phyloP scores from a whole-genome alignment of 208 protist species.

The Leishmania major region DNA sequence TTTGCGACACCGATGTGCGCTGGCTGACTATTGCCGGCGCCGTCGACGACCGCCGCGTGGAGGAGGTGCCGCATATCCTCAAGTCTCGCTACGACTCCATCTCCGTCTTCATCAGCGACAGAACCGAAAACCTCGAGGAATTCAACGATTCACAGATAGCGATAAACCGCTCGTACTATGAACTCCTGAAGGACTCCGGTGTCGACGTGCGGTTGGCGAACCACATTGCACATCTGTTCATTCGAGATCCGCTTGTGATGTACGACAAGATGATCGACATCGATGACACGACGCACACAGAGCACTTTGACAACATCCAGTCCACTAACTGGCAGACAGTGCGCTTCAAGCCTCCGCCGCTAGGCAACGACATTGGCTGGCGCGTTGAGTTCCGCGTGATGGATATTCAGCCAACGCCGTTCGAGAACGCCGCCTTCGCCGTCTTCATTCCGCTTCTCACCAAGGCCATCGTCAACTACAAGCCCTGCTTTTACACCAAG shows the following conservation, averaged over 20 bases:
- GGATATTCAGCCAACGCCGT: conserved; percentile 97
- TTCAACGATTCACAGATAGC: conserved; percentile 89
- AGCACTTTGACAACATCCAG: conserved; percentile 99
- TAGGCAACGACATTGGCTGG: conserved; percentile 91
- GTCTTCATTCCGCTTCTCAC: conserved; percentile 96
- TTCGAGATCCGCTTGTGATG: conserved; percentile 98
- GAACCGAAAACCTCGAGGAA: conserved; percentile 57
- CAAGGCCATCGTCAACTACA: conserved; percentile 95
- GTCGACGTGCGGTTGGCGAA: conserved; percentile 95
- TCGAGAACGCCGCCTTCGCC: conserved; percentile 99
- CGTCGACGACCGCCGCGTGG: conserved; percentile 96
- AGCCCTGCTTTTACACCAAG: conserved; percentile 96
- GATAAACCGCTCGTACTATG: conserved; percentile 88
- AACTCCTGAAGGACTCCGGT: conserved; percentile 67
- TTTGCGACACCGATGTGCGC: conserved; percentile 96
- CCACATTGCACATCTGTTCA: conserved; percentile 98
- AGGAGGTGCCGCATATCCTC: conserved; percentile 89
- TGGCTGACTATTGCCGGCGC: conserved; percentile 96
- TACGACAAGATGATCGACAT: conserved; percentile 94
- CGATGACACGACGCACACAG: conserved; percentile 92
- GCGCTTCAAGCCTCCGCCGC: conserved; percentile 96
- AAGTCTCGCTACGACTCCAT: conserved; percentile 98
- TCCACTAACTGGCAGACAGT: conserved; percentile 99
- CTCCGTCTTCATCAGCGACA: conserved; percentile 90
- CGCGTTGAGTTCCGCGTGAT: conserved; percentile 98